phyloP scores from a whole-genome alignment of 2,329 filamentous ascomycete species.

The Phaeomoniella chlamydospora region DNA sequence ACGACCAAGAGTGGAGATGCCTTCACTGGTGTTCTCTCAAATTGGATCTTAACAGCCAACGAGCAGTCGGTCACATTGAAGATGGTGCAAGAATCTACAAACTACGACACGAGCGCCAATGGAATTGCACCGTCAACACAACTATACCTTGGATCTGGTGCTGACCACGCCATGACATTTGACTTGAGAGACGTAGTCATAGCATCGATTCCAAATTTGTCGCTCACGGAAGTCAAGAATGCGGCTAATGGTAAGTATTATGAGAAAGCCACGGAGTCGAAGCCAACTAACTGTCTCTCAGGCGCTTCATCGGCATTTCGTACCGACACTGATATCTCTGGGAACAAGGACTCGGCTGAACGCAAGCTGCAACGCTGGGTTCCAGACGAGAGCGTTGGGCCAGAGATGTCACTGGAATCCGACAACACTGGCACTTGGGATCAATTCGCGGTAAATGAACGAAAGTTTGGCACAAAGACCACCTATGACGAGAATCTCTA shows the following conservation, averaged over 20 bases:
- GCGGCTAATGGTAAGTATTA: conserved; percentile 41
- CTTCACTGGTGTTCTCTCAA: conserved; percentile 47
- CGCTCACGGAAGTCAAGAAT: conserved; percentile 36
- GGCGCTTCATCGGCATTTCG: conserved; percentile 58
- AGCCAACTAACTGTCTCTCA: conserved; percentile 18
- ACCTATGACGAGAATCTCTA: conserved; percentile 93
- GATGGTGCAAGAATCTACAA: conserved; percentile 44
- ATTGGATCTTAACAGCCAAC: conserved; percentile 34
- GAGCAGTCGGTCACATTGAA: conserved; percentile 46
- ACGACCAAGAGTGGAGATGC: conserved; percentile 46
- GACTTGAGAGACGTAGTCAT: conserved; percentile 46
- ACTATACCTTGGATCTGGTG: conserved; percentile 25
- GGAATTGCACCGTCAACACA: conserved; percentile 23
- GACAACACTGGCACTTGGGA: conserved; percentile 55
- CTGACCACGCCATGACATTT: conserved; percentile 42
- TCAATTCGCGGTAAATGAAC: conserved; percentile 83
- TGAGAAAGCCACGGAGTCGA: conserved; percentile 1
- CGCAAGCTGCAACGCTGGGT: conserved; percentile 73
- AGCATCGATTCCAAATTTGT: conserved; percentile 38
- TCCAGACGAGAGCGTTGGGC: conserved; percentile 45
- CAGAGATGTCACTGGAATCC: conserved; percentile 60
- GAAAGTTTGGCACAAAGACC: conserved; percentile 72
- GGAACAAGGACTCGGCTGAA: conserved; percentile 53
- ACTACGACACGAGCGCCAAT: conserved; percentile 15
- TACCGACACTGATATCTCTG: conserved; percentile 81